Evolutionary conservation across 768 basidiomycete genomes (phyloP), one percentile per base, ranked within the genome.

Genomic region (Lactifluus rugatus): DNA sequence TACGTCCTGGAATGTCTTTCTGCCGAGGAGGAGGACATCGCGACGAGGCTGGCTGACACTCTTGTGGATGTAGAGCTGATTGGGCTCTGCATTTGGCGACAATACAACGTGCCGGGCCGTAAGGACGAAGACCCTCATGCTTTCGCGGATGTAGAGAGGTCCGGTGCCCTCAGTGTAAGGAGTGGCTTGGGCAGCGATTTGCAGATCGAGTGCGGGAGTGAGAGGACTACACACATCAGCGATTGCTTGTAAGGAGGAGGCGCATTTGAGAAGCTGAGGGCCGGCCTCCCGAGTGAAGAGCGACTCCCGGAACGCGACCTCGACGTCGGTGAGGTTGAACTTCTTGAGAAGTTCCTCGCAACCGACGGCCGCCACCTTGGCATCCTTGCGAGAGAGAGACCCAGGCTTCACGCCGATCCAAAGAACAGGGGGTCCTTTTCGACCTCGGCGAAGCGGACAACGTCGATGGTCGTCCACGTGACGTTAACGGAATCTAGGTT

Each of bases 111-210:
- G 75, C 42, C 66, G 65, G 62, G 54, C 52, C 28, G 74, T 75
- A 47, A 74, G 64, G 54, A 71, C 14, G 53, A 65, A 36, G 58
- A 70, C 63, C 48, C 65, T 63, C 16, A 69, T 52, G 60, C 65
- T 58, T 25, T 63, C 52, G 63, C 69, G 65, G 64, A 71, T 52
- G 65, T 68, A 76, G 49, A 76, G 65, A 48, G 54, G 64, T 32
- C 67, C 72, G 1, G 76, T 75, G 55, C 75, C 74, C 61, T 74
- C 75, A 39, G 44, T 65, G 52, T 70, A 32, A 41, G 75, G 70
- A 2, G 32, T 46, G 58, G 63, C 68, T 17, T 50, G 58, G 32
- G 70, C 60, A 28, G 75, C 72, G 49, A 76, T 73, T 21, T 58
- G 39, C 46, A 75, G 67, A 52, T 74, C 69, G 21, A 77, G 72